Base-by-base conservation (phyloP, 2,329 filamentous ascomycete genomes). In the Xylariaceae sp. region DNA sequence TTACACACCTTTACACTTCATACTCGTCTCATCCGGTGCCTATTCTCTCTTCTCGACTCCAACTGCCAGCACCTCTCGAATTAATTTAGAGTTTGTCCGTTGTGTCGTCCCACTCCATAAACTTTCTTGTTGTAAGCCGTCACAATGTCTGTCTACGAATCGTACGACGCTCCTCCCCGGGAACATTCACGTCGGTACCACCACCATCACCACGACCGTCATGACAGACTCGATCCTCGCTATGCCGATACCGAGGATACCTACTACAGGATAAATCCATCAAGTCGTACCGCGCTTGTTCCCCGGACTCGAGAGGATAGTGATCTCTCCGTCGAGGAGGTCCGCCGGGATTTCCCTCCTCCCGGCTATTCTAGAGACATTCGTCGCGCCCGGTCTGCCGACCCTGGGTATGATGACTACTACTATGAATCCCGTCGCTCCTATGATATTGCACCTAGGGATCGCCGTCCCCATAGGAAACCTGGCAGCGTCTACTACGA, bases 341-440 rank as follows among this genome's bases (percentile, higher is more conserved):
- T 96, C 57, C 85, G 86, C 62, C 87, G 91, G 64, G 90, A 96
- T 65, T 96, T 96, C 67, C 90, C 90, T 29, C 90, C 91, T 6
- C 88, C 87, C 5, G 86, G 81, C 40, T 77, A 79, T 58, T 72
- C 67, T n/a, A 61, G 73, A 52, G 82, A 83, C 58, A 68, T 81
- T 40, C 82, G 84, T 63, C 83, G 88, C 55, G 79, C 87, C 64
- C 82, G 86, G 65, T 90, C 88, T 6, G 82, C 82, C 53, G 87
- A 87, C 53, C 79, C 81, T 44, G 76, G 77, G 58, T 79, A 84
- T 67, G 82, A 87, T 70, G 82, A 87, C 54, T 83, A 86, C 69
- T 80, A 85, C 60, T 80, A 86, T 62, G 82, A 85, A 61, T 70
- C 73, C 57, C 67, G 65, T 37, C 67, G 63, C 50, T 50, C 60